Percentiles rank a stretch among this genome's conserved stretches.
Conservation (phyloP, 495 filamentous ascomycete genomes). For the Viridothelium virens region DNA sequence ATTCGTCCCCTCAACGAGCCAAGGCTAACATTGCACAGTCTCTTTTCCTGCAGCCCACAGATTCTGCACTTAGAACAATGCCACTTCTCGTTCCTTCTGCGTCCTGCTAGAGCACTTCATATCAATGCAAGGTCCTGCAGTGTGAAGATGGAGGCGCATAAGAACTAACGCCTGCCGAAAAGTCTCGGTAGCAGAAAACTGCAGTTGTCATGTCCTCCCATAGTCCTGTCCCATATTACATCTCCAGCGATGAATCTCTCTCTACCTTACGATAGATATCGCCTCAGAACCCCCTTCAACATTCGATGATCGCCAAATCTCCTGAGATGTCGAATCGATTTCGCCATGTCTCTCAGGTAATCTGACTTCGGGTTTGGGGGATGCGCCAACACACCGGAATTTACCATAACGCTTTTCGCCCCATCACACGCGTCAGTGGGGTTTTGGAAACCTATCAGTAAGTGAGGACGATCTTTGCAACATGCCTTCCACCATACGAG, state of each 20-base stretch:
- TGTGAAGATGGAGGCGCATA: too few species aligned
- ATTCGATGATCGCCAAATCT: conserved; percentile 50
- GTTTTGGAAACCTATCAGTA: too few species aligned
- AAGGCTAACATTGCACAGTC: not conserved
- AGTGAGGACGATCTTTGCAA: too few species aligned
- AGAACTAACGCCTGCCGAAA: too few species aligned
- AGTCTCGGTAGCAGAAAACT: not conserved
- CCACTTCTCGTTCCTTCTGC: not conserved
- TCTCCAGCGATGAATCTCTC: conserved; percentile 49
- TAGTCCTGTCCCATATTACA: conserved; percentile 1
- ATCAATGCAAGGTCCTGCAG: not conserved
- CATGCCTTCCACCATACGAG: too few species aligned
- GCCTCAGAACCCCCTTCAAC: conserved; percentile 44
- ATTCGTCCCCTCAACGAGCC: not conserved
- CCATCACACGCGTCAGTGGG: too few species aligned
- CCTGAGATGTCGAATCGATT: conserved; percentile 56
- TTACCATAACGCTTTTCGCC: too few species aligned
- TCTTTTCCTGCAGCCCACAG: not conserved
- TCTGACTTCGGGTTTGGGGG: too few species aligned
- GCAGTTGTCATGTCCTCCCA: conserved; percentile 8
- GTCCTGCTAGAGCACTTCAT: not conserved
- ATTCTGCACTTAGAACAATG: not conserved
- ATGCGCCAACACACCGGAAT: too few species aligned
- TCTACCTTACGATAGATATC: conserved; percentile 53
- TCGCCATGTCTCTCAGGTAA: not conserved